Conservation (phyloP, 202 grass and related monocot genomes). For the Schoenoplectus triqueter region DNA sequence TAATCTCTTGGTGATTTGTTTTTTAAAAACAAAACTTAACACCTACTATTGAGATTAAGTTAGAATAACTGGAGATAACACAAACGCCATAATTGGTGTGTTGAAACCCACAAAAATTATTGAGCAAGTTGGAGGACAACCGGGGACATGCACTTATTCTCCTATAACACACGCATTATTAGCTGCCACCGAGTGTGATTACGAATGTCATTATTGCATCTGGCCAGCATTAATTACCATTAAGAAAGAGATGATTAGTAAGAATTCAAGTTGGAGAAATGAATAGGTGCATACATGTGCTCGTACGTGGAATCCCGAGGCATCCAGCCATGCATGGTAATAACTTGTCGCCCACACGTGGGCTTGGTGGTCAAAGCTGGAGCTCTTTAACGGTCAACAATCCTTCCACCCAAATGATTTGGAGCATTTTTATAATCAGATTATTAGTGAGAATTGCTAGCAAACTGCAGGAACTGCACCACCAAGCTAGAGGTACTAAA, state of each 20-base stretch:
- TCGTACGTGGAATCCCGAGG: slow-evolving; percentile 44
- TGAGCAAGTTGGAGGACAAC: slow-evolving; percentile 16
- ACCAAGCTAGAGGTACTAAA: no score
- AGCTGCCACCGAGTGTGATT: slow-evolving; percentile 12
- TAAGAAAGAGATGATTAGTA: slow-evolving; percentile 30
- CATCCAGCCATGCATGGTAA: slow-evolving; percentile 43
- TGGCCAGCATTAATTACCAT: neutral
- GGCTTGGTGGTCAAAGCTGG: slow-evolving; percentile 3
- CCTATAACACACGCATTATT: neutral
- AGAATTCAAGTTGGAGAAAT: slow-evolving; percentile 17
- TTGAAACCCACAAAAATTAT: neutral
- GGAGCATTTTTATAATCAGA: slow-evolving; percentile 21
- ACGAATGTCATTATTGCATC: slow-evolving; percentile 9
- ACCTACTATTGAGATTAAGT: slow-evolving; percentile 23
- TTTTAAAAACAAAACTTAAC: neutral
- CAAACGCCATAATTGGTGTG: neutral
- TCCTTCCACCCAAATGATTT: slow-evolving; percentile 39
- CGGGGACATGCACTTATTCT: slow-evolving; percentile 22
- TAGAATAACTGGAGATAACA: neutral
- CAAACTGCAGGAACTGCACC: no score
- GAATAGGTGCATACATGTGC: slow-evolving; percentile 38
- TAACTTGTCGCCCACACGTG: slow-evolving; percentile 38
- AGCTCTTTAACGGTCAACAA: slow-evolving; percentile 35
- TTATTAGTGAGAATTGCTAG: neutral
- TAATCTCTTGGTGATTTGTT: neutral